Percentiles rank a stretch among this genome's conserved stretches.
Conservation (phyloP, 495 filamentous ascomycete species). For the Amniculicola lignicola region DNA sequence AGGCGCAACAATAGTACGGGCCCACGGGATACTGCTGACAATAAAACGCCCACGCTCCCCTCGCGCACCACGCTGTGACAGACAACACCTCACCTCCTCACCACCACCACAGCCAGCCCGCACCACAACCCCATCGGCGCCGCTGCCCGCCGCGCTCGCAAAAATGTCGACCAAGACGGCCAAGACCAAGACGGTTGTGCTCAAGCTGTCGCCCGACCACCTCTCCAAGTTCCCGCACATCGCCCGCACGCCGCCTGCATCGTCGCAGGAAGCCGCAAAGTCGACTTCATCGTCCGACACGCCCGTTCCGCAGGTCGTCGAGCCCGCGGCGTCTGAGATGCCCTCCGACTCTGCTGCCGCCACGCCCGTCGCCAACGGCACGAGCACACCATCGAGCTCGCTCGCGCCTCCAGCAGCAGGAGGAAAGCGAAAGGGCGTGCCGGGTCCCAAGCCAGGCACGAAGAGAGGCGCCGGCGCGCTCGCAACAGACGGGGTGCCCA, state of each 20-base stretch:
- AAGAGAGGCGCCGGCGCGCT: slow-evolving; percentile 56
- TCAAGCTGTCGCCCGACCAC: slow-evolving; percentile 51
- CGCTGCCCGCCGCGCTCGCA: slow-evolving; percentile 1
- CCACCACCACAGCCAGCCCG: background rate
- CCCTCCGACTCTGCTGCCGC: slow-evolving; percentile 54
- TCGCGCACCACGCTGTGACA: background rate
- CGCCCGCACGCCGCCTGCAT: slow-evolving; percentile 18
- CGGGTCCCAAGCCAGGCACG: slow-evolving; percentile 54
- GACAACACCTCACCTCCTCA: slow-evolving; percentile 1
- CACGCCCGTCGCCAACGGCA: slow-evolving; percentile 51
- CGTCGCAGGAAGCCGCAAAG: slow-evolving; percentile 37
- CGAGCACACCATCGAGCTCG: slow-evolving; percentile 50
- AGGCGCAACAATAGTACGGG: slow-evolving; percentile 2
- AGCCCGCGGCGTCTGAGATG: slow-evolving; percentile 53
- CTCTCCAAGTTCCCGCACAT: slow-evolving; percentile 49
- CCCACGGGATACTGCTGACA: slow-evolving; percentile 18
- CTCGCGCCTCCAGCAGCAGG: slow-evolving; percentile 51
- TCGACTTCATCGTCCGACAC: slow-evolving; percentile 44
- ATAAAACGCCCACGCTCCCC: slow-evolving; percentile 18
- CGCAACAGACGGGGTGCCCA: slow-evolving; percentile 56
- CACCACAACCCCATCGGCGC: slow-evolving; percentile 10
- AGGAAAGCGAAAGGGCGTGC: slow-evolving; percentile 59
- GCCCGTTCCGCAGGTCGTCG: slow-evolving; percentile 50
- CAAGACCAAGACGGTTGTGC: slow-evolving; percentile 49
- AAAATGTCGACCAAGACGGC: slow-evolving; percentile 41